A percentile compares a stretch with the other conserved stretches of the same genome.
These are phyloP conservation scores for Colletotrichum tanaceti DNA, from an alignment of 2,329 filamentous ascomycete genomes.

Conservation along the genomic window DNA sequence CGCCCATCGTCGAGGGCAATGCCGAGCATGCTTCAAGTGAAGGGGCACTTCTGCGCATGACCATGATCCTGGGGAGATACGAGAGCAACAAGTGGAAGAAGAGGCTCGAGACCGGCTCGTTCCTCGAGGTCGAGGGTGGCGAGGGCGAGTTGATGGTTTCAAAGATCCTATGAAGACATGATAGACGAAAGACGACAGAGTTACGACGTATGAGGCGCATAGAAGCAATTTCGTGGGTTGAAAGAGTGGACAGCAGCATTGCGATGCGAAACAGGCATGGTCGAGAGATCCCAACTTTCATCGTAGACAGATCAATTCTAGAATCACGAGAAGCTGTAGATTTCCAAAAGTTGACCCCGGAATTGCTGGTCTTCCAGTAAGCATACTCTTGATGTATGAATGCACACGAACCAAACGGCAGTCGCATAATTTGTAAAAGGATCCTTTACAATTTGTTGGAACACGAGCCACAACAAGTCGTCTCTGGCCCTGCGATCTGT, in stretches of 20 bases:
- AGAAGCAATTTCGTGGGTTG: neutral
- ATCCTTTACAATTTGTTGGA: neutral
- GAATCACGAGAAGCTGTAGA: neutral
- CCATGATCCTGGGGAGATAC: conserved; percentile 77
- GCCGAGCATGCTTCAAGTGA: conserved; percentile 67
- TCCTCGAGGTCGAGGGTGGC: conserved; percentile 61
- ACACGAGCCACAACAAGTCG: no score
- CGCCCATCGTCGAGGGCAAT: conserved; percentile 59
- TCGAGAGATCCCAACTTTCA: neutral
- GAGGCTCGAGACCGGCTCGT: conserved; percentile 70
- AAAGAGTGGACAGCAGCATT: neutral
- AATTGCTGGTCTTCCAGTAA: neutral
- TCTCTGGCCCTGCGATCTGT: no score
- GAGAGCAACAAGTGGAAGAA: conserved; percentile 84
- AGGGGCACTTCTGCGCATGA: conserved; percentile 74
- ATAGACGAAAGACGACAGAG: conserved; percentile 41
- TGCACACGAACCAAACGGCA: neutral
- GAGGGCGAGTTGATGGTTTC: conserved; percentile 64
- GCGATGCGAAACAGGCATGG: neutral
- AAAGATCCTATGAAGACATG: conserved; percentile 57
- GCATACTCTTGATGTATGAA: neutral
- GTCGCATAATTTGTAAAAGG: neutral
- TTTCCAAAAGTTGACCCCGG: neutral
- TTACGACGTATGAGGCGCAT: conserved; percentile 15
- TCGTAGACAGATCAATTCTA: neutral